Evolutionary conservation across 768 basidiomycete genomes (phyloP), one percentile per base, ranked within the genome.

Genomic region (Termitomyces sp.): DNA sequence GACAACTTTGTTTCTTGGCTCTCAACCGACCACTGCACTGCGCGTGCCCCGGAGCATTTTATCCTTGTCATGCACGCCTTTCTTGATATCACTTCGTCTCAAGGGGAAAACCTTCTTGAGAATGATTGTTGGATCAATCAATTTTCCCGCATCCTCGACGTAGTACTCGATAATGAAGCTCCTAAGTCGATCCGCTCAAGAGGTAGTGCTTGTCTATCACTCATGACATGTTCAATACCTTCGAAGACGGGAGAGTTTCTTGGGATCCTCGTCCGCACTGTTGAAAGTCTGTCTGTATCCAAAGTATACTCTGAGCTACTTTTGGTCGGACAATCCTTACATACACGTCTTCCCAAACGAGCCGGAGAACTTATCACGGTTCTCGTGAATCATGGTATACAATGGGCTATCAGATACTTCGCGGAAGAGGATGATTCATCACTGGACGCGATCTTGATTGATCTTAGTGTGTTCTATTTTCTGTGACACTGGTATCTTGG

Each of bases 321-420:
- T 20, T 60, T 54, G 8, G 50, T 79, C n/a, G 77, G 71, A 1
- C 60, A 57, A 22, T 70, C 59, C 35, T 60, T 76, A 44, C 56
- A 61, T 36, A 53, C 51, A 5, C 56, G 43, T 8, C 33, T 53
- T 43, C 50, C 67, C n/a, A 41, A 58, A 35, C 66, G 64, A 11
- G 69, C 70, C 0, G 67, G 66, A 20, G 43, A 54, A 26, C 33
- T 70, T n/a, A 54, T 72, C 13, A 64, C 66, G 2, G 64, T 46
- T 26, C 58, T 84, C 9, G 65, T 78, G 7, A 78, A 85, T 49
- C 71, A 73, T 48, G 77, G 74, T 1, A 64, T 87, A 63, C 78
- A 82, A 54, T 82, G 82, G 79, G 76, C 79, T 14, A 79, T 85
- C 4, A 72, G 78, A 43, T 66, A 68, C 24, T 71, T 85, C 56